Percentiles rank a stretch among this genome's conserved stretches.
Evolutionary conservation across 495 filamentous ascomycete species (phyloP).

Genomic region (Talaromyces adpressus): DNA sequence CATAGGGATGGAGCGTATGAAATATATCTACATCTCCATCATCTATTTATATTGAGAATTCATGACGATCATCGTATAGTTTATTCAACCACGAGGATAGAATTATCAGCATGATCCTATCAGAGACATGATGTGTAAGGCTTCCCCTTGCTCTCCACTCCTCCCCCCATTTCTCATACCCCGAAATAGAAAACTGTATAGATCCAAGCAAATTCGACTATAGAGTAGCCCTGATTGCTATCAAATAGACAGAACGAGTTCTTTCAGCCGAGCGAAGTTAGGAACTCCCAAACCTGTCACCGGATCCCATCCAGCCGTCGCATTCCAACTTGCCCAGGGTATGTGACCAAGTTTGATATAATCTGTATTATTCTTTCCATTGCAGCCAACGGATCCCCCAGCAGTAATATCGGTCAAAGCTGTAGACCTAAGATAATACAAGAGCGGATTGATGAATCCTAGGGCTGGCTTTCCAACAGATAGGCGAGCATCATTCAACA

Average conservation of each 20-base stretch:
- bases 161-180: too few relatives aligned
- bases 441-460: slow-evolving; percentile 70
- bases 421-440: slow-evolving; percentile 47
- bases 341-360: slow-evolving; percentile 16
- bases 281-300: slow-evolving; percentile 55
- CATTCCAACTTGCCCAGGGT: slow-evolving; percentile 41
- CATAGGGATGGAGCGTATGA: too few relatives aligned
- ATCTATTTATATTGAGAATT: too few relatives aligned
- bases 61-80: too few relatives aligned
- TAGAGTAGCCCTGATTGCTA: too few relatives aligned
- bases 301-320: slow-evolving; percentile 53
- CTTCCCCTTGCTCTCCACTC: too few relatives aligned
- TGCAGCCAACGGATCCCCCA: slow-evolving; percentile 57
- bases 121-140: too few relatives aligned
- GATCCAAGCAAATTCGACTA: too few relatives aligned
- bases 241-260: slow-evolving; percentile 6
- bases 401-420: slow-evolving; percentile 57
- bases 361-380: slow-evolving; percentile 32
- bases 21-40: too few relatives aligned
- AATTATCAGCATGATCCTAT: too few relatives aligned
- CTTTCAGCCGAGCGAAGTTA: slow-evolving; percentile 31
- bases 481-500: slow-evolving; percentile 63
- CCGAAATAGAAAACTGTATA: too few relatives aligned
- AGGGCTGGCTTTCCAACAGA: slow-evolving; percentile 45
- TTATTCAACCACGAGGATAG: too few relatives aligned